Evolutionary conservation across 306 rosid species (phyloP), one percentile per base, ranked within the genome.

Genomic region (Begonia fuchsioides): DNA sequence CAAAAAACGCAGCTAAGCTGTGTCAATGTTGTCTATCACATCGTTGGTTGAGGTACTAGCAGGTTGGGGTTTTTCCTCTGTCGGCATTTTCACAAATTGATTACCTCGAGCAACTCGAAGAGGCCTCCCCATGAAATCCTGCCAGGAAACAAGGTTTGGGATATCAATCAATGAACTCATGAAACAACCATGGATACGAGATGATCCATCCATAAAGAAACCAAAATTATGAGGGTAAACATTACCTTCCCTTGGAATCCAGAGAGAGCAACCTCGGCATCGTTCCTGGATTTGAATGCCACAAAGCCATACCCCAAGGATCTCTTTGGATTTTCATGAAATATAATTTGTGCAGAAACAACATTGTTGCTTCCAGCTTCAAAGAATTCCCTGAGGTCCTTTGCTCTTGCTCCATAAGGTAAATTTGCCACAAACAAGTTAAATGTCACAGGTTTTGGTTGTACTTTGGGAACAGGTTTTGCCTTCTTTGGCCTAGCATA

Each of bases 231-330:
- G 35, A 26, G 8, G 7, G 35, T 26, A 26, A 26, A 8, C 35
- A 26, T 51, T 70, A 85, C 96, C 96, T 85, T 92, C 54, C 79
- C 88, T 53, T 84, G 73, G 61, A 73, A 74, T 56, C 64, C 75
- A 38, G 79, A 2, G 65, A 92, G 78, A 45, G 96, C 93, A 43
- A 68, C 79, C 10, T 73, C 77, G 8, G 96, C 98, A 56, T 79
- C 75, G 73, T 75, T 73, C 78, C 79, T 85, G 54, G 83, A 49
- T 61, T 75, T 85, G 78, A 69, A 62, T n/a, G 81, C 58, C 52
- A 92, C 94, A 73, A 92, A 85, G 62, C 94, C 98, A 79, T 79
- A 85, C 26, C 96, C 96, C 39, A 85, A 47, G 8, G 96, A 67
- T 67, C 49, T 82, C 66, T 82, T 73, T 0, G 93, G 98, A 73